Percentiles rank a stretch among this genome's conserved stretches.
Conservation (phyloP, 1,139 yeast species). For the Ashbya aceris region DNA sequence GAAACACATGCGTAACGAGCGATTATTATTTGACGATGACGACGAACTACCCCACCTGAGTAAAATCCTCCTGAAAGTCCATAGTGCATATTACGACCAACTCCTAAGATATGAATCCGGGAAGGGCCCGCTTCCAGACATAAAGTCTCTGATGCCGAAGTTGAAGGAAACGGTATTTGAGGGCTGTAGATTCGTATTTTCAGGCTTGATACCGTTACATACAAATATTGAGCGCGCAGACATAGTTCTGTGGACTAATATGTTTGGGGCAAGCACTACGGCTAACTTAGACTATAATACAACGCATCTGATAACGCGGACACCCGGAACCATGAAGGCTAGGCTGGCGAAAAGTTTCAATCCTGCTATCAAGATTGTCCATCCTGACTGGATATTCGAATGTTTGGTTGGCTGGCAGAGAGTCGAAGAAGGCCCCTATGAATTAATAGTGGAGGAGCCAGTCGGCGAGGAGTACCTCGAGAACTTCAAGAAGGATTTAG, state of each 20-base stretch:
- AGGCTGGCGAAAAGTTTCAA: constrained; percentile 56
- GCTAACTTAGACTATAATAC: constrained; percentile 64
- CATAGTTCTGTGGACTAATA: constrained; percentile 83
- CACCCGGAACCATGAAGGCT: constrained; percentile 71
- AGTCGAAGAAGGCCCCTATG: constrained; percentile 54
- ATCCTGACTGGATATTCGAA: constrained; percentile 86
- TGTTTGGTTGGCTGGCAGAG: constrained; percentile 73
- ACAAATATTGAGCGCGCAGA: constrained; percentile 62
- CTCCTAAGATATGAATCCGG: constrained; percentile 31
- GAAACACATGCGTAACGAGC: constrained; percentile 58
- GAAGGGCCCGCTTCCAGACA: constrained; percentile 38
- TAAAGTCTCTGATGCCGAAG: constrained; percentile 58
- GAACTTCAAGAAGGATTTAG: constrained; percentile 24
- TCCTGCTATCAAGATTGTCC: constrained; percentile 70
- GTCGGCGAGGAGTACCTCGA: constrained; percentile 32
- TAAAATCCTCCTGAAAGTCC: constrained; percentile 53
- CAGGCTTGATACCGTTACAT: constrained; percentile 81
- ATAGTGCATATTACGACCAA: constrained; percentile 47
- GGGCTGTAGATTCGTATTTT: constrained; percentile 65
- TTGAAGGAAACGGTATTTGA: constrained; percentile 61
- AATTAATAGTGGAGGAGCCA: constrained; percentile 39
- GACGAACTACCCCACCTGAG: constrained; percentile 61
- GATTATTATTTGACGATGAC: constrained; percentile 71
- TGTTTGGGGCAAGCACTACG: constrained; percentile 84
- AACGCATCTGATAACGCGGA: constrained; percentile 81